Evolutionary conservation across 192 early-diverging fungal genomes (phyloP).

Genomic region (Dissophora globulifera): DNA sequence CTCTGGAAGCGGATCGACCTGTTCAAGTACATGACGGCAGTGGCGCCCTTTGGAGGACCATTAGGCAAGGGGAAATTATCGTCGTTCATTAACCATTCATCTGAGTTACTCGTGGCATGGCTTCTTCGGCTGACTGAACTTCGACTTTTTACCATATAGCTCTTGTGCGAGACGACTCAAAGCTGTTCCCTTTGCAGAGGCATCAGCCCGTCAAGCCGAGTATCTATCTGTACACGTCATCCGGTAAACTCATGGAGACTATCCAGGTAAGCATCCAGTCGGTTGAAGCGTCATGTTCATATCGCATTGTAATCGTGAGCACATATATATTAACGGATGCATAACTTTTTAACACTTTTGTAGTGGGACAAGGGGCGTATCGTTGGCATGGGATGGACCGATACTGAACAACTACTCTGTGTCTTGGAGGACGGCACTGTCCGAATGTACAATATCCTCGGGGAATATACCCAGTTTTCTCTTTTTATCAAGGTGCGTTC

Average conservation of each 20-base stretch:
- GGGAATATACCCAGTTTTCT: conserved; percentile 81
- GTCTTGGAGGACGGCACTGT: conserved; percentile 89
- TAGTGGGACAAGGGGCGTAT: conserved; percentile 91
- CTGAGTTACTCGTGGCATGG: too few species aligned
- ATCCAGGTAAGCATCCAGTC: conserved; percentile 70
- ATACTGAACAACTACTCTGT: conserved; percentile 85
- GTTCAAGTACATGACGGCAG: conserved; percentile 82
- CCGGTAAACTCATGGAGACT: conserved; percentile 86
- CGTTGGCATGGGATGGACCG: conserved; percentile 94
- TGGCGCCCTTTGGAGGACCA: conserved; percentile 92
- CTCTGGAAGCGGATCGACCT: conserved; percentile 91
- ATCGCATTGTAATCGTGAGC: too few species aligned
- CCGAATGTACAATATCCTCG: conserved; percentile 83
- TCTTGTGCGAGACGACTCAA: conserved; percentile 90
- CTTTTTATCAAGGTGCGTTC: conserved; percentile 76
- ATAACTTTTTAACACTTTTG: neutral
- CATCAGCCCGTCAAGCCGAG: conserved; percentile 80
- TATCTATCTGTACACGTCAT: conserved; percentile 86
- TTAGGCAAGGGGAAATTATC: too few species aligned
- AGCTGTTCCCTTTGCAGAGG: conserved; percentile 78
- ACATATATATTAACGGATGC: too few species aligned
- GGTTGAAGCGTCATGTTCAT: neutral
- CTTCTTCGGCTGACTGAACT: too few species aligned
- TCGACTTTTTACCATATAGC: conserved; percentile 67
- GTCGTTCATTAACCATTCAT: too few species aligned